A percentile compares a stretch with the other conserved stretches of the same genome.
Conservation (phyloP, 305 asterid species). For the Plantago lanceolata region DNA sequence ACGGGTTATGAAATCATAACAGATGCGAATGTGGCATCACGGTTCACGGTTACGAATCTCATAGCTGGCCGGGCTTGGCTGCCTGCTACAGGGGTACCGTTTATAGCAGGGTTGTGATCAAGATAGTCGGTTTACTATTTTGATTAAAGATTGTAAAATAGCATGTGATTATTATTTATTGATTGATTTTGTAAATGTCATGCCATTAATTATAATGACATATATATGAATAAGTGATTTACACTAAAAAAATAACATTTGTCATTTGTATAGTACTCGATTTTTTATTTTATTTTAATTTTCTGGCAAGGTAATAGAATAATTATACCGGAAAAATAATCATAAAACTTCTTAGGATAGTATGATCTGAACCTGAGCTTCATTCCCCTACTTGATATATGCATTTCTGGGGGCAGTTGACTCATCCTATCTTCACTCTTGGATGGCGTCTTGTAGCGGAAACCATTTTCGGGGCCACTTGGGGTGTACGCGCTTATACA, state of each 20-base stretch:
- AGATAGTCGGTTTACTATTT: background rate
- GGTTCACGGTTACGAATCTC: slow-evolving; percentile 61
- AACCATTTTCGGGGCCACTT: too few species aligned
- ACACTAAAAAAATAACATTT: background rate
- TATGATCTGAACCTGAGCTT: too few species aligned
- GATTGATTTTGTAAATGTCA: slow-evolving; percentile 29
- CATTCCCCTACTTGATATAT: too few species aligned
- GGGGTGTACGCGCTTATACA: too few species aligned
- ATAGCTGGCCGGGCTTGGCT: slow-evolving; percentile 82
- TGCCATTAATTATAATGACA: slow-evolving; percentile 22
- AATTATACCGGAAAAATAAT: too few species aligned
- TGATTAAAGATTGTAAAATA: background rate
- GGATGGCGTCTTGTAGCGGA: too few species aligned
- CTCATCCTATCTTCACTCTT: too few species aligned
- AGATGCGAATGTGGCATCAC: slow-evolving; percentile 42
- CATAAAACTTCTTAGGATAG: too few species aligned
- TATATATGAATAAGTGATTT: background rate
- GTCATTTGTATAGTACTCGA: too few species aligned
- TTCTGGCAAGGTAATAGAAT: too few species aligned
- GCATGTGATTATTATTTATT: slow-evolving; percentile 15
- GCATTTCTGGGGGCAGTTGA: too few species aligned
- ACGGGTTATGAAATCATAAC: slow-evolving; percentile 62
- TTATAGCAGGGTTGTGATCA: slow-evolving; percentile 58
- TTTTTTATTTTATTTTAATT: too few species aligned
- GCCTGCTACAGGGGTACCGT: slow-evolving; percentile 82